Conservation (phyloP, 2,329 filamentous ascomycete species). For the Stachybotrys chlorohalonatus region DNA sequence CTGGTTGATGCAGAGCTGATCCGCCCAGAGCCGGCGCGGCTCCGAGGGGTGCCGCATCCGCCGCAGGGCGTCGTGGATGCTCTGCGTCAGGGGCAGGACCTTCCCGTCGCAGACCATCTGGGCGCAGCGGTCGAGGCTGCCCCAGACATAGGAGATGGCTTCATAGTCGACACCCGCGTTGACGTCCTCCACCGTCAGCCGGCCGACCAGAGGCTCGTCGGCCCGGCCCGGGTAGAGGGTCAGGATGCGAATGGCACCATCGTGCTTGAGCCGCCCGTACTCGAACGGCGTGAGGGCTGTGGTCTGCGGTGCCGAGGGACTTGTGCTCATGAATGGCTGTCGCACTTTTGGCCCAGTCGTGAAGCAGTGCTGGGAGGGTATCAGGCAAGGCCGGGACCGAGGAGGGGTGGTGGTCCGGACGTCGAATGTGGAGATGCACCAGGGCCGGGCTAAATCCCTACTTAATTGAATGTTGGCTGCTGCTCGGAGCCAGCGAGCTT, state of each 20-base stretch:
- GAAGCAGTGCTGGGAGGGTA: no score
- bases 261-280: constrained; percentile 12
- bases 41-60: constrained; percentile 15
- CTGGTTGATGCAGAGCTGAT: constrained; percentile 32
- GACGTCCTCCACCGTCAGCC: constrained; percentile 14
- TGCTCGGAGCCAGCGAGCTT: neutral
- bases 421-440: neutral
- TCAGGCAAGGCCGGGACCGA: no score
- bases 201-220: constrained; percentile 16
- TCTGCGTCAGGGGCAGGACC: constrained; percentile 17
- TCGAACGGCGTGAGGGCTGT: constrained; percentile 4
- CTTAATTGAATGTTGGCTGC: neutral
- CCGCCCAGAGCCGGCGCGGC: constrained; percentile 25
- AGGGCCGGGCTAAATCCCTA: neutral
- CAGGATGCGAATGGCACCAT: constrained; percentile 19
- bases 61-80: constrained; percentile 19
- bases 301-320: neutral
- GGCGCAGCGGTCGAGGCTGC: constrained; percentile 11
- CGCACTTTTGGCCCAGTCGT: neutral
- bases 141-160: constrained; percentile 27
- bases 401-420: no score
- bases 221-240: constrained; percentile 18
- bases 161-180: constrained; percentile 16
- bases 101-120: constrained; percentile 14
- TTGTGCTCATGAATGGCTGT: neutral